phyloP scores from a whole-genome alignment of 345 rosid genomes.

The Aurinia saxatilis region DNA sequence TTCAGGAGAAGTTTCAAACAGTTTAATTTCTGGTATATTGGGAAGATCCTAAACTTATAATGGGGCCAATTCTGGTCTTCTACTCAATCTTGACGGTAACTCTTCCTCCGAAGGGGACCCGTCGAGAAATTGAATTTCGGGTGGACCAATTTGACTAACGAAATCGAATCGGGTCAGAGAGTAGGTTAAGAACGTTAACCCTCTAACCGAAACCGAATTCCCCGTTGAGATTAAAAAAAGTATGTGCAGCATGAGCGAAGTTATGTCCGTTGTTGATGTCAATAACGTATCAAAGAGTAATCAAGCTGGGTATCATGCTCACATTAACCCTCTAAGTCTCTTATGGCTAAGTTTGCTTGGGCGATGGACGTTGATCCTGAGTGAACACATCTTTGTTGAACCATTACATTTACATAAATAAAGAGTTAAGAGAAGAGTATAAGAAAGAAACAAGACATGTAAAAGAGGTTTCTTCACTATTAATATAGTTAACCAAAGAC shows the following conservation, averaged over 20 bases:
- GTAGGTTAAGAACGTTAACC: not conserved
- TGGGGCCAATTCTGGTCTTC: conserved; percentile 13
- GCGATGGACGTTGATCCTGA: conserved; percentile 97
- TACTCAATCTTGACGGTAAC: conserved; percentile 18
- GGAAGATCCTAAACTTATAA: conserved; percentile 23
- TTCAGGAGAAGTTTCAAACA: conserved; percentile 15
- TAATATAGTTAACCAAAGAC: not conserved
- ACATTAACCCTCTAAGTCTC: too few species aligned
- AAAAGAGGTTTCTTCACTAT: conserved; percentile 11
- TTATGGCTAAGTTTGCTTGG: conserved; percentile 86
- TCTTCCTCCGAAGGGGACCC: conserved; percentile 21
- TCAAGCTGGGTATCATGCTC: too few species aligned
- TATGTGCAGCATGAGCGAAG: too few species aligned
- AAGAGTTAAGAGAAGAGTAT: not conserved
- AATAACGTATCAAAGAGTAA: too few species aligned
- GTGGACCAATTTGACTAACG: conserved; percentile 20
- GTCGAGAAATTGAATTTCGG: conserved; percentile 22
- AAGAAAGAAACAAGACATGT: conserved; percentile 11
- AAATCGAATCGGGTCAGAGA: not conserved
- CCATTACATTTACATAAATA: conserved; percentile 19
- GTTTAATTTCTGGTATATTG: conserved; percentile 9
- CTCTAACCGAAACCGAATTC: conserved; percentile 2
- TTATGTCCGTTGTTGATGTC: too few species aligned
- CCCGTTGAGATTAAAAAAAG: not conserved
- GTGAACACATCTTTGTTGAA: conserved; percentile 20